A percentile compares a stretch with the other conserved stretches of the same genome.
Conservation (phyloP, 2,329 filamentous ascomycete genomes). For the Sclerotinia trifoliorum region DNA sequence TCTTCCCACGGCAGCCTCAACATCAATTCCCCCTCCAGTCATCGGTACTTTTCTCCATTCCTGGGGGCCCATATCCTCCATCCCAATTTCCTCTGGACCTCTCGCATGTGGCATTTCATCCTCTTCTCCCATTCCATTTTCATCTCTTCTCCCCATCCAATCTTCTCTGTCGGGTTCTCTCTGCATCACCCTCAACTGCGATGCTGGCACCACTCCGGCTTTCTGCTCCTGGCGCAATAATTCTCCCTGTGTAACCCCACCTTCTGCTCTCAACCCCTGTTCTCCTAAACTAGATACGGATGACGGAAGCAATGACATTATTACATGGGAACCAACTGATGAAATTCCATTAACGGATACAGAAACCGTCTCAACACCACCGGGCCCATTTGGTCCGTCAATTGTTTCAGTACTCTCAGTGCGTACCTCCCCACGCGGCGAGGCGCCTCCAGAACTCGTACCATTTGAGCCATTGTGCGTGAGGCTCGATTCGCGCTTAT, state of each 20-base stretch:
- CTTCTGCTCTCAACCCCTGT: constrained; percentile 37
- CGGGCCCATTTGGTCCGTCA: constrained; percentile 75
- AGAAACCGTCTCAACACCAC: constrained; percentile 77
- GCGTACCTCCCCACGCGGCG: constrained; percentile 52
- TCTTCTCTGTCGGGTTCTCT: constrained; percentile 33
- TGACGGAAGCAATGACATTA: constrained; percentile 36
- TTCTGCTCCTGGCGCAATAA: constrained; percentile 83
- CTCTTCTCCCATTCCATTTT: constrained; percentile 46
- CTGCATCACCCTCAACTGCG: constrained; percentile 48
- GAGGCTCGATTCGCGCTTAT: constrained; percentile 40
- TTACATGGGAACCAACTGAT: constrained; percentile 45
- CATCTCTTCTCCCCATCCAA: constrained; percentile 1
- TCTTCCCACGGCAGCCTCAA: constrained; percentile 61
- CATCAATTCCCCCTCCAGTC: constrained; percentile 49
- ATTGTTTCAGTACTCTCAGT: constrained; percentile 79
- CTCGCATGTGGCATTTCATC: constrained; percentile 75
- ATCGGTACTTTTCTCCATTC: constrained; percentile 42
- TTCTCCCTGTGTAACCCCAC: constrained; percentile 77
- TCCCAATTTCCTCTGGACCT: constrained; percentile 80
- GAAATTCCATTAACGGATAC: constrained; percentile 70
- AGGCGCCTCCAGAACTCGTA: constrained; percentile 7
- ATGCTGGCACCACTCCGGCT: constrained; percentile 72
- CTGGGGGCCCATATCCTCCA: constrained; percentile 82
- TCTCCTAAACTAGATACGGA: constrained; percentile 29
- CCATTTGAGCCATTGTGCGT: constrained; percentile 19